Percentiles rank a stretch among this genome's conserved stretches.
Conservation (phyloP, 768 basidiomycete species). For the Lactarius indigo region DNA sequence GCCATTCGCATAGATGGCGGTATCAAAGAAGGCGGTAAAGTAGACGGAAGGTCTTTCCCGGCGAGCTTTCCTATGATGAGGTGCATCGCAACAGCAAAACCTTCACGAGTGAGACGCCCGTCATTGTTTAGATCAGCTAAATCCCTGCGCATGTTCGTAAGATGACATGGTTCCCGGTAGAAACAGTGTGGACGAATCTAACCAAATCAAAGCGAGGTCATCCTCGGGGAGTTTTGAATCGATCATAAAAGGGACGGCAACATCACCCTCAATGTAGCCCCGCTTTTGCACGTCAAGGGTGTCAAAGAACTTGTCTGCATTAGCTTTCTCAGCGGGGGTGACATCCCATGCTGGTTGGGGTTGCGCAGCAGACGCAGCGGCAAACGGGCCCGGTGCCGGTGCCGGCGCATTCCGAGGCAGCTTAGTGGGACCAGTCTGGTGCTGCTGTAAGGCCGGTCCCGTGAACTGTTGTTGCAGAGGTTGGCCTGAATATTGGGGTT, state of each 20-base stretch:
- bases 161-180: not conserved
- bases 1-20: slow-evolving; percentile 74
- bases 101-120: slow-evolving; percentile 81
- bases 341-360: slow-evolving; percentile 71
- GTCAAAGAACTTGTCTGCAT: slow-evolving; percentile 75
- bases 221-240: slow-evolving; percentile 82
- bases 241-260: slow-evolving; percentile 94
- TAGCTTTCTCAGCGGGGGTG: slow-evolving; percentile 71
- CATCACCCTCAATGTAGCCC: slow-evolving; percentile 88
- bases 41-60: slow-evolving; percentile 69
- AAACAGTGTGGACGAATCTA: slow-evolving; percentile 31
- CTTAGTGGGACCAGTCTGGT: slow-evolving; percentile 25
- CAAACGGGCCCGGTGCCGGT: slow-evolving; percentile 28
- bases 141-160: slow-evolving; percentile 57
- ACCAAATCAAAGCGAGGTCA: slow-evolving; percentile 91
- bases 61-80: slow-evolving; percentile 83
- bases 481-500: slow-evolving; percentile 67
- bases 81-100: slow-evolving; percentile 94
- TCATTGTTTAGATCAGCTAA: slow-evolving; percentile 86
- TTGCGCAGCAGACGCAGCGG: slow-evolving; percentile 18
- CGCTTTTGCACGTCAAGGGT: slow-evolving; percentile 68
- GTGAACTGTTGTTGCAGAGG: slow-evolving; percentile 27
- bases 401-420: slow-evolving; percentile 30
- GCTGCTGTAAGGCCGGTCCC: slow-evolving; percentile 17
- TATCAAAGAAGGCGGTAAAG: slow-evolving; percentile 69